Conservation (phyloP, 768 basidiomycete genomes). For the Serendipita sp. region DNA sequence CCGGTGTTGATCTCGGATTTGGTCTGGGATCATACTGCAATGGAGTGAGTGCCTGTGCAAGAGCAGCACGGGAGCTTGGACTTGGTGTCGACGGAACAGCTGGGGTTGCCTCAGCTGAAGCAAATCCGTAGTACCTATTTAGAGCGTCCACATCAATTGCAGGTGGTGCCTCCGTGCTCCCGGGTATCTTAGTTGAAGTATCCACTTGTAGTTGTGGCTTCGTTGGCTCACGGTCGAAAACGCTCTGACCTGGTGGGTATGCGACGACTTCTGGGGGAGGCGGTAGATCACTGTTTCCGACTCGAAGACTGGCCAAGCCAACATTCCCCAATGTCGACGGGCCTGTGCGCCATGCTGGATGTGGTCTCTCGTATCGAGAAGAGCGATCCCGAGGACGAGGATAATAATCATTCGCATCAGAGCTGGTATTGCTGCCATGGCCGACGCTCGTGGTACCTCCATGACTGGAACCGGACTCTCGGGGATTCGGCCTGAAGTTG, state of each 20-base stretch:
- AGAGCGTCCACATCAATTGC: background rate
- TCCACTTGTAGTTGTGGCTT: background rate
- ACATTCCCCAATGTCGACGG: background rate
- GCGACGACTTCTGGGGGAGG: background rate
- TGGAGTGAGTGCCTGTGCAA: background rate
- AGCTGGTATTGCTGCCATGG: background rate
- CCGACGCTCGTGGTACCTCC: background rate
- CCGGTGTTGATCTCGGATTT: background rate
- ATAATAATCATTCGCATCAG: background rate
- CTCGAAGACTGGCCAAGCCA: background rate
- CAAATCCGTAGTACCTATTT: background rate
- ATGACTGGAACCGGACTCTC: slow-evolving; percentile 1
- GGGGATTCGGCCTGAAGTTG: background rate
- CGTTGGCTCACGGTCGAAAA: background rate
- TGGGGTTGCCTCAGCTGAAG: background rate
- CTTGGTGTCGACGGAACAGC: background rate
- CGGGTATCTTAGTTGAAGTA: background rate
- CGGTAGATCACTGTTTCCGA: background rate
- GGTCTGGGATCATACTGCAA: background rate
- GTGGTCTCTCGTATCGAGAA: background rate
- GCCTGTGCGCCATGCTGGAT: background rate
- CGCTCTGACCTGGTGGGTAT: background rate
- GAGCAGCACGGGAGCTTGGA: background rate
- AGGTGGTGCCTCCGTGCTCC: background rate
- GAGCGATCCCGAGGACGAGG: slow-evolving; percentile 1